Base-by-base conservation (phyloP, 2,329 filamentous ascomycete species). In the Aspergillus costaricaensis region DNA sequence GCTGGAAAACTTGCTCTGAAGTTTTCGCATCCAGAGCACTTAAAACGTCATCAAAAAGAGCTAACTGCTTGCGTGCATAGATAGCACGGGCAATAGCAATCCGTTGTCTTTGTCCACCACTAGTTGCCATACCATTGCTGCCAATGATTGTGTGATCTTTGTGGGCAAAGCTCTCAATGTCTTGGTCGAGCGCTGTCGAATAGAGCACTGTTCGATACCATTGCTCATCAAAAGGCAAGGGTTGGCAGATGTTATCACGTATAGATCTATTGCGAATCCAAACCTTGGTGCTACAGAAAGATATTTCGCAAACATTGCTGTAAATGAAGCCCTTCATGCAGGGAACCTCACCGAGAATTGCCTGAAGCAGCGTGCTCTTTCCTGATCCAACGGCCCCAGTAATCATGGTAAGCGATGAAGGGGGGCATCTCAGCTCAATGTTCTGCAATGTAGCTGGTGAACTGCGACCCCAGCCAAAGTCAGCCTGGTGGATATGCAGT, bases 131-230 rank as follows among this genome's bases (percentile, higher is more conserved):
- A 0, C 91, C 91, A 62, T 92, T 91, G 8, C 89, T 88, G 10
- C 91, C 91, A 56, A 94, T 89, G 68, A 91, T 88, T 0, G 91
- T 94, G 43, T 83, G 77, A 68, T 92, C 89, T 5, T 90, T 90
- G 69, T 92, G 88, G 0, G 84, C 77, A 17, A 94, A 81, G 77
- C 90, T 90, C 23, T 88, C 84, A 5, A 52, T 52, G 32, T 52
- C 50, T 12, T 23, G 30, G n/a, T 52, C 50, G 2, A 52, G 50
- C 5, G 50, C 50, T 2, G 50, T 39, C 1, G 32, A 19, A 7
- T 32, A n/a, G 10, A 52, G 32, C 9, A 52, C 17, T 3, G 50
- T 52, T 30, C 50, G 50, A 14, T 52, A 52, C 50, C 50, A 52
- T 23, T 52, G 9, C 8, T 39, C 50, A 38, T 52, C 27, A 15